Evolutionary conservation across 805 yeast genomes (phyloP), one percentile per base, ranked within the genome.

Genomic region (Candida caryicola): DNA sequence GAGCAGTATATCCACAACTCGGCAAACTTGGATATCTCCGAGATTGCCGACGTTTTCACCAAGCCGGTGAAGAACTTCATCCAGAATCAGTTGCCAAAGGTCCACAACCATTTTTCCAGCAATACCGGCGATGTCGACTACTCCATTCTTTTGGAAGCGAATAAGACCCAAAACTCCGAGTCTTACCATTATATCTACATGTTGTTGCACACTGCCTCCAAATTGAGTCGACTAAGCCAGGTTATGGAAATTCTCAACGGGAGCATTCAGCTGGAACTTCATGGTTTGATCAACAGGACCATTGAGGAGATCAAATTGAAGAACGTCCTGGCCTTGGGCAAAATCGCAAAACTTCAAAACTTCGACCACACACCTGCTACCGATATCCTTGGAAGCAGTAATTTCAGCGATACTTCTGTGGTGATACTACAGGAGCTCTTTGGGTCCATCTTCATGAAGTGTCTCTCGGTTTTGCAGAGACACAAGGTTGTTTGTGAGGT

Each of bases 401-500:
- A 47, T 23, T 58, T 68, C 37, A 71, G 73, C 41, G 82, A 79
- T 41, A 65, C 71, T 8, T 59, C 77, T 9, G 74, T 80, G 0
- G 57, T 73, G 0, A 71, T 86, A 1, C 61, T 89, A 23, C 78
- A 81, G 46, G 88, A 86, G 44, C 70, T 88, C 29, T 83, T 85
- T 45, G 78, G 85, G 58, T 70, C 79, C 6, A 69, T 87, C n/a
- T 88, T 84, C 51, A 66, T 77, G 19, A 81, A 79, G 54, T 59
- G 79, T 36, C 60, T 82, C 29, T 71, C 79, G 17, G 78, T 85
- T 4, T 59, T 87, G 14, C 93, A 86, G 61, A 74, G 77, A 17
- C 89, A 86, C 53, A 69, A 82, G 21, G 80, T 82, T 1, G 71
- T 88, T 4, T 66, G 66, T 43, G 89, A 81, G 44, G 73, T 84